phyloP scores from a whole-genome alignment of 164 flowering plant genomes.

The Nelumbo lutea region DNA sequence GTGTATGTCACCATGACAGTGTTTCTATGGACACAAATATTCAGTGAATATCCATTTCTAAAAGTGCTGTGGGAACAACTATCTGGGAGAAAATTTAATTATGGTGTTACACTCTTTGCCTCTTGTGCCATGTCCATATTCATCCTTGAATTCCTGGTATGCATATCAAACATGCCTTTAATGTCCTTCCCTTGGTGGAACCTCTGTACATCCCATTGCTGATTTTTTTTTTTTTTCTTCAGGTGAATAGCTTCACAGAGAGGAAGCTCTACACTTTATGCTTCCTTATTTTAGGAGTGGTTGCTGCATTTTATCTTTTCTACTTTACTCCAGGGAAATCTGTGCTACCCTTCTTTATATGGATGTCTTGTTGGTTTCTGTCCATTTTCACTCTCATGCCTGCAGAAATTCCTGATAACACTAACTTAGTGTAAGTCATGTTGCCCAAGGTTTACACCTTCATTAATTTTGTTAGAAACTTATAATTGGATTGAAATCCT shows the following conservation, averaged over 20 bases:
- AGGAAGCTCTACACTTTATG: slow-evolving; percentile 85
- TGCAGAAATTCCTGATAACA: slow-evolving; percentile 94
- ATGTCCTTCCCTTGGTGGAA: background rate
- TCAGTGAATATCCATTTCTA: slow-evolving; percentile 55
- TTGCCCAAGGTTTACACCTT: slow-evolving; percentile 1
- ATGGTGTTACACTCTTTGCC: slow-evolving; percentile 41
- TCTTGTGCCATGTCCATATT: slow-evolving; percentile 41
- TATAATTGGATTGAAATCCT: background rate
- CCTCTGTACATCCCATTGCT: slow-evolving; percentile 8
- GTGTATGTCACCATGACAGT: slow-evolving; percentile 72
- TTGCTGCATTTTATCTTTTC: slow-evolving; percentile 49
- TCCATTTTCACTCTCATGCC: slow-evolving; percentile 93
- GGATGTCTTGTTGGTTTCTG: slow-evolving; percentile 70
- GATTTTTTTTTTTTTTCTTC: slow-evolving; percentile 23
- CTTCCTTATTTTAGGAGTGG: slow-evolving; percentile 56
- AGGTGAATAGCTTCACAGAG: slow-evolving; percentile 90
- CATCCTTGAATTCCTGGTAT: slow-evolving; percentile 83
- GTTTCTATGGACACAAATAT: slow-evolving; percentile 83
- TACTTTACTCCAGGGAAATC: slow-evolving; percentile 47
- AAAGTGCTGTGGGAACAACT: slow-evolving; percentile 52
- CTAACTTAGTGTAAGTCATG: slow-evolving; percentile 68
- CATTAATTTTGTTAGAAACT: background rate
- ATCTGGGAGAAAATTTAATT: slow-evolving; percentile 29
- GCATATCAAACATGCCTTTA: background rate
- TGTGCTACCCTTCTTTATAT: slow-evolving; percentile 53